Evolutionary conservation across 805 yeast genomes (phyloP).

Genomic region (Scheffersomyces stipitis): DNA sequence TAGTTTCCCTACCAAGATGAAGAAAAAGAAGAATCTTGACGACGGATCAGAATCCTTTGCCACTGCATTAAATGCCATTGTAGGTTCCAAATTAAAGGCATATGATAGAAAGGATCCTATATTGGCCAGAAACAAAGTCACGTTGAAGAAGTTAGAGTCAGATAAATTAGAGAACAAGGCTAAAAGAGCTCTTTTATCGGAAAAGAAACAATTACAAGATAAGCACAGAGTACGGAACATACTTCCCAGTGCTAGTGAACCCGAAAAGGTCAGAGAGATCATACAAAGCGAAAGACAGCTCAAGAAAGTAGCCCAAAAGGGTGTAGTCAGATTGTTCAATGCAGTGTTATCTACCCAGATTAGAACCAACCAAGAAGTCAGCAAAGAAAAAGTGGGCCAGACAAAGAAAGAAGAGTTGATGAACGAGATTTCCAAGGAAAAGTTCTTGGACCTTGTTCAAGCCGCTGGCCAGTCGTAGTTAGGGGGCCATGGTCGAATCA

Average conservation of each 20-base stretch:
- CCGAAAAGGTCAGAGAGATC: slow-evolving; percentile 53
- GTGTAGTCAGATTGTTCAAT: slow-evolving; percentile 81
- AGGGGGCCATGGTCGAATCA: too few species aligned
- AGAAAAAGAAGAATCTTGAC: slow-evolving; percentile 55
- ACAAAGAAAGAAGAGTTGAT: slow-evolving; percentile 58
- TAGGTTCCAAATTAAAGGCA: slow-evolving; percentile 84
- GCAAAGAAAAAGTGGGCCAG: slow-evolving; percentile 44
- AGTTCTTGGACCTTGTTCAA: slow-evolving; percentile 82
- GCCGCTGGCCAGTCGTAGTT: slow-evolving; percentile 59
- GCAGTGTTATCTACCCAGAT: slow-evolving; percentile 81
- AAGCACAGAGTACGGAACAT: slow-evolving; percentile 67
- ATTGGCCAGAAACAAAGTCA: slow-evolving; percentile 75
- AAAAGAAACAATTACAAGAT: slow-evolving; percentile 67
- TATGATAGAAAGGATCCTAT: slow-evolving; percentile 89
- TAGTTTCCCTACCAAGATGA: slow-evolving; percentile 45
- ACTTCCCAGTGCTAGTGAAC: slow-evolving; percentile 60
- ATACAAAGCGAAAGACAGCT: slow-evolving; percentile 68
- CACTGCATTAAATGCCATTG: slow-evolving; percentile 76
- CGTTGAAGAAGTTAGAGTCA: slow-evolving; percentile 69
- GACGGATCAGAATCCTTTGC: slow-evolving; percentile 82
- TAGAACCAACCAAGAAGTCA: slow-evolving; percentile 50
- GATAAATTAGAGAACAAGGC: slow-evolving; percentile 86
- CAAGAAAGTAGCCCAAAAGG: slow-evolving; percentile 82
- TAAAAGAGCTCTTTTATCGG: slow-evolving; percentile 62
- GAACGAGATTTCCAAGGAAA: slow-evolving; percentile 84